Base-by-base conservation (phyloP, 1,284 basidiomycete genomes). In the Trametes sp. region DNA sequence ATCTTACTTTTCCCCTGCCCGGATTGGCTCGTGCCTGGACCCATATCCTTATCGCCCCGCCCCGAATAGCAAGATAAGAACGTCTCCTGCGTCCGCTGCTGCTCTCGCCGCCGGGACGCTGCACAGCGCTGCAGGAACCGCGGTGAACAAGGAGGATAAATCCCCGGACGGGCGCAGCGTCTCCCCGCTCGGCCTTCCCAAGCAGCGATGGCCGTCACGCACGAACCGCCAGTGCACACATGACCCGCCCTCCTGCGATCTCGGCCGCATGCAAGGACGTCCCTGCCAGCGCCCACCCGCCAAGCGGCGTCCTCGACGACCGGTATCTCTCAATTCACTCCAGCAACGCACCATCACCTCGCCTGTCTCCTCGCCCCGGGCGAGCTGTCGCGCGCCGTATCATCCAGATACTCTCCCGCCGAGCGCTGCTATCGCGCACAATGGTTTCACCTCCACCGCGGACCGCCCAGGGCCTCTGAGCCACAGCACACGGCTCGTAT, bases 1-100 rank as follows among this genome's bases (percentile, higher is more conserved):
- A 57, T 61, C 56, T 45, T 24, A n/a, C 59, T 50, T 49, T 42
- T 54, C 45, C 42, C 51, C 51, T 21, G 14, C 35, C 44, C 51
- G 24, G 21, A 60, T 60, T 60, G 52, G 59, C 23, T 24, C 52
- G 52, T 54, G 59, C 59, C 59, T 60, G 59, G 59, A 60, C 59
- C 59, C 59, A 60, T 60, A 60, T 54, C 59, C 46, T 54, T 60
- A 60, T 60, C 59, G 24, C 29, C 59, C 41, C 24, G 14, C 45
- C 38, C 13, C n/a, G 33, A 36, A 35, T 19, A 24, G 50, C 14
- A 24, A 16, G 51, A 53, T 53, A 53, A 53, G 48, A 50, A 50
- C 29, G 16, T 28, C 46, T 41, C 16, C 8, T n/a, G n/a, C 16
- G 14, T 14, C n/a, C 16, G 14, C 13, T 19, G 6, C 38, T n/a